Evolutionary conservation across 768 basidiomycete genomes (phyloP).

Genomic region (Boletus speciosus): DNA sequence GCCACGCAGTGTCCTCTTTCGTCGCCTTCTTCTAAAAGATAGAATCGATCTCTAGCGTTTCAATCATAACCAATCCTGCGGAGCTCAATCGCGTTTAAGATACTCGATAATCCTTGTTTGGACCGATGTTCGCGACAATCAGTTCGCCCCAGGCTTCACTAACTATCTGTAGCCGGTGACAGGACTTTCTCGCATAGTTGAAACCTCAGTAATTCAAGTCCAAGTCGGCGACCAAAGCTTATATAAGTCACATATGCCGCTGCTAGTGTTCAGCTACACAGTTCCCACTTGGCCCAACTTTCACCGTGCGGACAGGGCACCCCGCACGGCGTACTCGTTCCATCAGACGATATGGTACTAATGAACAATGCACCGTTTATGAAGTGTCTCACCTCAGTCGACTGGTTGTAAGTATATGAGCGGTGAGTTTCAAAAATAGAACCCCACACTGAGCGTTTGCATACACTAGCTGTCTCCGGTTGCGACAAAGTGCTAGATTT

Average conservation of each 20-base stretch:
- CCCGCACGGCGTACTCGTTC: neutral
- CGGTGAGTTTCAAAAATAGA: no score
- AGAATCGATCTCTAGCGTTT: neutral
- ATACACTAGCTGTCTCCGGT: neutral
- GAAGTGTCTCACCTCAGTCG: neutral
- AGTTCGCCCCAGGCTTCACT: neutral
- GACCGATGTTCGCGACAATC: neutral
- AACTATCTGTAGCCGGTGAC: neutral
- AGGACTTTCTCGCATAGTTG: neutral
- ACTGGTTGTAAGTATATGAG: neutral
- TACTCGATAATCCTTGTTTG: neutral
- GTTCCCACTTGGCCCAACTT: no score
- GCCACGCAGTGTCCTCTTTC: neutral
- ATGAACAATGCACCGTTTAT: no score
- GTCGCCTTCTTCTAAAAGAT: neutral
- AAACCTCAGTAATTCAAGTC: neutral
- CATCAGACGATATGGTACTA: no score
- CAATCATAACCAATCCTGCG: neutral
- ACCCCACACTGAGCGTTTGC: neutral
- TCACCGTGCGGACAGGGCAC: neutral
- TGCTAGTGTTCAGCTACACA: neutral
- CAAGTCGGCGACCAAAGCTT: neutral
- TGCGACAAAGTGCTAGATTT: neutral
- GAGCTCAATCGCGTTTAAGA: neutral
- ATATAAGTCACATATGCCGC: neutral